A percentile compares a stretch with the other conserved stretches of the same genome.
Conservation (phyloP, 768 basidiomycete genomes). For the Lanmaoa pseudosensibilis region DNA sequence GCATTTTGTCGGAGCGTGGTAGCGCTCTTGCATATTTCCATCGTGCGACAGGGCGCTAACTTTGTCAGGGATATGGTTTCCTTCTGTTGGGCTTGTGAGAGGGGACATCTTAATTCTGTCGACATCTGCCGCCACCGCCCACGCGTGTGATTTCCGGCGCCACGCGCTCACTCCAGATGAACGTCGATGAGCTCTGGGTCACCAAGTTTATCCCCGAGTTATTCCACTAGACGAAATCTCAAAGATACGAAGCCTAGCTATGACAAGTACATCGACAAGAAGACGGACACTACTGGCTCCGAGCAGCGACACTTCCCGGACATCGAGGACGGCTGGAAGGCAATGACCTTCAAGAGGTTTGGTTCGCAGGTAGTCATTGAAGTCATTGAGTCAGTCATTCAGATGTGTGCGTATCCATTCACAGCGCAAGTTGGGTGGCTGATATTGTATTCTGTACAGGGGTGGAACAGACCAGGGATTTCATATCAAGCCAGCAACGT, state of each 20-base stretch:
- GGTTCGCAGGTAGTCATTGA: too few species aligned
- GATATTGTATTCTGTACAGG: not conserved
- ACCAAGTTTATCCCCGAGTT: slow-evolving; percentile 57
- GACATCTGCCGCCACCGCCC: too few species aligned
- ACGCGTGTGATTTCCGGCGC: too few species aligned
- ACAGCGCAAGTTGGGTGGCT: not conserved
- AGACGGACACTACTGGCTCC: not conserved
- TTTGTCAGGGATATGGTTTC: too few species aligned
- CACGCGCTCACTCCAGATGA: too few species aligned
- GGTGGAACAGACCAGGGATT: slow-evolving; percentile 15
- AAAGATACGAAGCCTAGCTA: slow-evolving; percentile 11
- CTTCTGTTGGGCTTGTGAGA: too few species aligned
- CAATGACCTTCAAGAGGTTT: not conserved
- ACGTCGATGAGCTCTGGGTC: slow-evolving; percentile 58
- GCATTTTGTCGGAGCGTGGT: too few species aligned
- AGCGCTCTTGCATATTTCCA: too few species aligned
- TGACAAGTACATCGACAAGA: slow-evolving; percentile 18
- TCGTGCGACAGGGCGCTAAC: too few species aligned
- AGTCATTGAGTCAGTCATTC: slow-evolving; percentile 29
- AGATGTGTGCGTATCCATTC: slow-evolving; percentile 26
- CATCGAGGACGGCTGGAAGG: not conserved
- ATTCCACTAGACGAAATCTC: slow-evolving; percentile 27
- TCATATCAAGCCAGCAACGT: slow-evolving; percentile 14
- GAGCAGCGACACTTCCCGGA: not conserved
- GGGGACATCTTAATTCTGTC: too few species aligned